Conservation (phyloP, 2,329 filamentous ascomycete genomes). For the Cladosporium cucumerinum region DNA sequence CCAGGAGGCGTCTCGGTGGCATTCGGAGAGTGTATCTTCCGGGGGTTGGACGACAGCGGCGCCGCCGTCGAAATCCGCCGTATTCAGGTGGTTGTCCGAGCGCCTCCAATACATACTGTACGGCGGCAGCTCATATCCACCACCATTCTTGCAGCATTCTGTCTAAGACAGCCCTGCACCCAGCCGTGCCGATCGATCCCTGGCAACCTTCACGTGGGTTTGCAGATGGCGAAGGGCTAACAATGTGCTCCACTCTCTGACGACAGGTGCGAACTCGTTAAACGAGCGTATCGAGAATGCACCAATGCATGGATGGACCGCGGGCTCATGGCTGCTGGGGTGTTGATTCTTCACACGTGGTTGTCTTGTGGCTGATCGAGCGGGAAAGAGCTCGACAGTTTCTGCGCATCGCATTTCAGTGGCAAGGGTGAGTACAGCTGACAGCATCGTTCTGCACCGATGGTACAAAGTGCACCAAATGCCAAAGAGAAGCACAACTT, state of each 20-base stretch:
- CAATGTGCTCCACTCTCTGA: neutral
- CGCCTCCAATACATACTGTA: neutral
- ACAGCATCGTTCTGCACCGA: too few species aligned
- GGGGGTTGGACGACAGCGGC: neutral
- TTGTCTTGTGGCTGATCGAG: neutral
- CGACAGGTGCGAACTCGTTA: neutral
- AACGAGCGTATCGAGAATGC: neutral
- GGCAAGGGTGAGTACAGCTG: too few species aligned
- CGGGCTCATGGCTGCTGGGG: neutral
- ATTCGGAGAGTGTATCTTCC: neutral
- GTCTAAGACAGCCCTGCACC: neutral
- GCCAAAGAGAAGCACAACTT: neutral
- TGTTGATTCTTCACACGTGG: neutral
- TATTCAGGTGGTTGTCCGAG: neutral
- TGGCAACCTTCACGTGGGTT: neutral
- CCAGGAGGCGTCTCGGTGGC: neutral
- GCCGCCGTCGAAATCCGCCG: neutral
- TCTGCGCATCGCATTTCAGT: too few species aligned
- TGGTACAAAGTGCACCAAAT: too few species aligned
- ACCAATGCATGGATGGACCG: neutral
- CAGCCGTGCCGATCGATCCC: conserved; percentile 5
- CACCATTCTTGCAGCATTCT: neutral
- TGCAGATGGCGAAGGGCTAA: neutral
- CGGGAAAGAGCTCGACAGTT: neutral
- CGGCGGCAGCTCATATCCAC: neutral